Conservation (phyloP, 2,329 filamentous ascomycete species). For the Penicillium sp. region DNA sequence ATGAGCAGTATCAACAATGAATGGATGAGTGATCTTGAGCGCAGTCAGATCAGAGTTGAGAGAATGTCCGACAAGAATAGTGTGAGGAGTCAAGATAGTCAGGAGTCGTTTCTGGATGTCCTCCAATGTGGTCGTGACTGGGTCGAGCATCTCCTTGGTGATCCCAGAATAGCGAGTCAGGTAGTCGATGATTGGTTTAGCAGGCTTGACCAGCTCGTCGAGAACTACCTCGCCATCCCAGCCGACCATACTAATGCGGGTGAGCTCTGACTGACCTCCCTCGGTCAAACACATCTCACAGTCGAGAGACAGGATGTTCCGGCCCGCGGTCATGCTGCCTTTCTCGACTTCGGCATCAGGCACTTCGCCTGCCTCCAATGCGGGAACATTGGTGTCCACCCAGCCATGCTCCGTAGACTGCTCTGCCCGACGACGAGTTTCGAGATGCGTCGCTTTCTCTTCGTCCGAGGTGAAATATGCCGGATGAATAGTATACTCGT, state of each 20-base stretch:
- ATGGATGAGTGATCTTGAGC: conserved; percentile 83
- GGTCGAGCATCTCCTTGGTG: conserved; percentile 77
- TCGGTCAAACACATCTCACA: conserved; percentile 97
- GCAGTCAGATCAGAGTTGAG: conserved; percentile 67
- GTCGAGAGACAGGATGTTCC: conserved; percentile 78
- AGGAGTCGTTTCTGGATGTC: conserved; percentile 83
- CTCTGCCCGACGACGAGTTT: conserved; percentile 53
- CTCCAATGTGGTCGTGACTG: conserved; percentile 76
- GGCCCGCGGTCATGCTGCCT: conserved; percentile 81
- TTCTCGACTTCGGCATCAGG: conserved; percentile 71
- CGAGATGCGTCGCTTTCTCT: conserved; percentile 56
- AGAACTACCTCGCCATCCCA: conserved; percentile 83
- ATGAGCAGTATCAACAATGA: conserved; percentile 87
- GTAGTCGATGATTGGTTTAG: conserved; percentile 87
- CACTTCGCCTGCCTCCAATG: conserved; percentile 66
- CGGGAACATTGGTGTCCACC: conserved; percentile 74
- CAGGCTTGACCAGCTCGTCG: conserved; percentile 90
- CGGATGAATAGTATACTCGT: conserved; percentile 83
- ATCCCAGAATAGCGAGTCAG: conserved; percentile 91
- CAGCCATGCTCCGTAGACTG: conserved; percentile 66
- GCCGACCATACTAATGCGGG: conserved; percentile 80
- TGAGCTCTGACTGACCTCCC: conserved; percentile 76
- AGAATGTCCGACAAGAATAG: conserved; percentile 51
- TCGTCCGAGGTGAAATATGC: conserved; percentile 63
- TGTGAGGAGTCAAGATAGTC: conserved; percentile 59